Percentiles rank a stretch among this genome's conserved stretches.
Evolutionary conservation across 2,329 filamentous ascomycete genomes (phyloP).

Genomic region (Fusarium camptoceras): DNA sequence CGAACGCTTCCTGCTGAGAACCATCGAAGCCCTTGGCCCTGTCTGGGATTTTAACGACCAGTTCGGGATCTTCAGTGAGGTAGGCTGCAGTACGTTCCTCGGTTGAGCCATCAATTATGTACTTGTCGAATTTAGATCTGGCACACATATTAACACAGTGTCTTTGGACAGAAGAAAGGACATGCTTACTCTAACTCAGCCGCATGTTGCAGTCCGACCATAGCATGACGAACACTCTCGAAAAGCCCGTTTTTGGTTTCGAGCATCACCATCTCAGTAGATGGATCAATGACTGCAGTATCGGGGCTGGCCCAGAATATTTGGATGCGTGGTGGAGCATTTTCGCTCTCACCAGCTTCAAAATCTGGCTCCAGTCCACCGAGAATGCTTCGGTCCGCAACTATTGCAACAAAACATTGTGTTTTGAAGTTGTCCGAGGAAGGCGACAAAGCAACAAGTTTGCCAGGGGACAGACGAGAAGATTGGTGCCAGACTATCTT

Average conservation of each 20-base stretch:
- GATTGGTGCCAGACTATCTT: conserved; percentile 73
- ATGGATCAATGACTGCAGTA: conserved; percentile 75
- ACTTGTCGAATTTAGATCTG: conserved; percentile 70
- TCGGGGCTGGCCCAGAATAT: conserved; percentile 74
- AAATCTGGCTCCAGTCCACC: conserved; percentile 68
- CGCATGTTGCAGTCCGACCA: conserved; percentile 77
- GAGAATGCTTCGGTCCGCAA: conserved; percentile 75
- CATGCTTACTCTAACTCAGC: conserved; percentile 63
- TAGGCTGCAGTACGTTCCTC: conserved; percentile 48
- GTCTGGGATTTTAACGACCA: background rate
- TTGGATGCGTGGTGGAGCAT: conserved; percentile 75
- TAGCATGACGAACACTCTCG: conserved; percentile 78
- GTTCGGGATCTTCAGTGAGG: conserved; percentile 31
- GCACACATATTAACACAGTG: background rate
- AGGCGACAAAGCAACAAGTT: conserved; percentile 65
- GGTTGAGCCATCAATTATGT: conserved; percentile 64
- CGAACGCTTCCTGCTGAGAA: conserved; percentile 77
- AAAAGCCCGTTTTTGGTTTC: conserved; percentile 81
- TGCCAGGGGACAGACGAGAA: conserved; percentile 64
- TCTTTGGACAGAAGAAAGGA: conserved; percentile 2
- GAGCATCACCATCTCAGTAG: conserved; percentile 79
- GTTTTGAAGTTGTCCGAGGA: conserved; percentile 70
- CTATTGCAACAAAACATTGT: conserved; percentile 75
- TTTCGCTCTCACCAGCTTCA: conserved; percentile 32
- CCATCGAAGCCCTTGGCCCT: conserved; percentile 65